These are phyloP conservation scores for Acanthamoeba culbertsoni DNA, from an alignment of 208 protist species.

Conservation along the genomic window DNA sequence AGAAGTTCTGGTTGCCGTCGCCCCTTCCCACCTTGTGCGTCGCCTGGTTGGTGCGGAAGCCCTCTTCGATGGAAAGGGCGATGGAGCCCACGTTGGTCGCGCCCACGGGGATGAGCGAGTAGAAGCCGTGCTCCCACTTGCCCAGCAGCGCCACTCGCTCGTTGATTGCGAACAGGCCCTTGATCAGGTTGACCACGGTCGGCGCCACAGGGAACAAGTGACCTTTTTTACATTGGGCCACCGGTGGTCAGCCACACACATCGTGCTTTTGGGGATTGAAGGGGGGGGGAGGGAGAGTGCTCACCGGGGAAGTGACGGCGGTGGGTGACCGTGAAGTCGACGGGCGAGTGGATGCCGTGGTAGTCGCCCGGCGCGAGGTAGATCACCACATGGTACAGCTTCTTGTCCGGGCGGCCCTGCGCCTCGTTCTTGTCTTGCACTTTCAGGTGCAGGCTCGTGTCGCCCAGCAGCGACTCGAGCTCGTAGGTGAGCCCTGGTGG, in stretches of 20 bases:
- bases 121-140: conserved; percentile 72
- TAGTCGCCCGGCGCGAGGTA: conserved; percentile 87
- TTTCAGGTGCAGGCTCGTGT: background rate
- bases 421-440: conserved; percentile 28
- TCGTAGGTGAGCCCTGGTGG: conserved; percentile 80
- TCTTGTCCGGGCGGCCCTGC: conserved; percentile 57
- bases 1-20: background rate
- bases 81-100: conserved; percentile 83
- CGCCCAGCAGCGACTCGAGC: conserved; percentile 75
- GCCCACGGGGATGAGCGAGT: conserved; percentile 78
- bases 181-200: conserved; percentile 63
- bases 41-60: background rate
- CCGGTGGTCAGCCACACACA: background rate
- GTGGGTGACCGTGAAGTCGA: conserved; percentile 68
- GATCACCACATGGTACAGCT: conserved; percentile 81
- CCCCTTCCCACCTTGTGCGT: background rate
- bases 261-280: background rate
- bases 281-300: background rate
- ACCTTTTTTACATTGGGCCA: background rate
- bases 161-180: conserved; percentile 75
- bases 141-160: conserved; percentile 71
- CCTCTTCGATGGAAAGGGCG: conserved; percentile 75
- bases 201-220: conserved; percentile 74
- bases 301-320: conserved; percentile 80
- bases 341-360: conserved; percentile 82